Base-by-base conservation (phyloP, 108 stramenopile genomes). In the Pelagomonas calceolata region DNA sequence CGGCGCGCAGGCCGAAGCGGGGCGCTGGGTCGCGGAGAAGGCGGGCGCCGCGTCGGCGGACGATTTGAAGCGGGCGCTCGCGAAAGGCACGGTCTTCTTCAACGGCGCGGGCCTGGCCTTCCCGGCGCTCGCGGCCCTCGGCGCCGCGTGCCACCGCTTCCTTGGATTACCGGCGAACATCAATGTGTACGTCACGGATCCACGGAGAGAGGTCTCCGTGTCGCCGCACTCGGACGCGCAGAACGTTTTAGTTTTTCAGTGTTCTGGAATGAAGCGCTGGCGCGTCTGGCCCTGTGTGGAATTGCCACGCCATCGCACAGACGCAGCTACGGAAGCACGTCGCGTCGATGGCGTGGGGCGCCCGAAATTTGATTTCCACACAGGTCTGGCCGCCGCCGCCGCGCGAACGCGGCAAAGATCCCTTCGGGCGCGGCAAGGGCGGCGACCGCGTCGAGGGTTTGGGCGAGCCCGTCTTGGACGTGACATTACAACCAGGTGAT, bases 211-310 rank as follows among this genome's bases (percentile, higher is more conserved):
- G 21, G 51, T 21, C 30, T 26, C 21, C 1, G 72, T 68, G 17
- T 63, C 72, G 30, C 1, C 39, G 15, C 72, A 73, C 45, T 66
- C 72, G 44, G 72, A 73, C 45, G 15, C 39, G 30, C 66, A 68
- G 72, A 66, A 73, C 66, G 66, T 68, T 1, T 14, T 73, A 10
- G 36, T 73, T 14, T 68, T 73, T 21, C 72, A 73, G 66, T 66
- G 45, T 4, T 4, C 26, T 10, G 72, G 72, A 1, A n/a, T 1
- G 12, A 73, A 73, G 72, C 34, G 30, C 16, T 73, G 72, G 72
- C n/a, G 29, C 32, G n/a, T 30, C 26, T 34, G 34, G 29, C 26
- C 26, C 26, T 15, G 66, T 30, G 66, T 30, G 15, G 30, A 15
- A 68, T 21, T 12, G 31, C n/a, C n/a, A n/a, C n/a, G n/a, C n/a